phyloP scores from a whole-genome alignment of 768 basidiomycete genomes.

The Hysterangium stoloniferum region DNA sequence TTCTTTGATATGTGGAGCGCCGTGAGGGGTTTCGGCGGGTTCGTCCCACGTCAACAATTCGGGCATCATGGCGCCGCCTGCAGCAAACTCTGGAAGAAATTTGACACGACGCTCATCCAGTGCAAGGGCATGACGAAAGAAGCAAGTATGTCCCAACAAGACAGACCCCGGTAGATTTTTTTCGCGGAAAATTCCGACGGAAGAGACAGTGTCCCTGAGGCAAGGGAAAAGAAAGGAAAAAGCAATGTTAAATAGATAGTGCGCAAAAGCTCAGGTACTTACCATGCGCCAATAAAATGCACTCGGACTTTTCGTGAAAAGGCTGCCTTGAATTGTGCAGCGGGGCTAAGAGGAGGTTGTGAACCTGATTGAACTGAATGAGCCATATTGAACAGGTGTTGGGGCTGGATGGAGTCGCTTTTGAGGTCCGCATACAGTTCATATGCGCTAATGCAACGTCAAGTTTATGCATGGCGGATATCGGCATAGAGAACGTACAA shows the following conservation, averaged over 20 bases:
- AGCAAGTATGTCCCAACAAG: constrained; percentile 28
- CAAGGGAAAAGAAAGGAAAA: too few species aligned
- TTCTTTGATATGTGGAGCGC: constrained; percentile 25
- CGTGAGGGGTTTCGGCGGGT: background rate
- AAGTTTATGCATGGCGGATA: constrained; percentile 2
- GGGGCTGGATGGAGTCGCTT: background rate
- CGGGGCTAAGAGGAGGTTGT: constrained; percentile 15
- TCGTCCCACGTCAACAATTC: background rate
- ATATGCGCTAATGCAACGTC: constrained; percentile 27
- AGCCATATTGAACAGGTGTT: background rate
- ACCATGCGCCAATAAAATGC: constrained; percentile 42
- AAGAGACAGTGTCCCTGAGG: constrained; percentile 40
- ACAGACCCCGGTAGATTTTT: constrained; percentile 28
- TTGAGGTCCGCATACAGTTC: constrained; percentile 23
- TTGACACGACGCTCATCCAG: constrained; percentile 42
- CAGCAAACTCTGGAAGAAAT: constrained; percentile 37
- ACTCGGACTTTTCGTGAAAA: constrained; percentile 31
- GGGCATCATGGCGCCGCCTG: constrained; percentile 9
- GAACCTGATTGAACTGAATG: background rate
- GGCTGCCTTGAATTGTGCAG: constrained; percentile 25
- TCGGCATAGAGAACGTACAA: constrained; percentile 21
- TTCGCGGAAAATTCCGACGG: constrained; percentile 30
- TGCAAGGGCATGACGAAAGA: constrained; percentile 40
- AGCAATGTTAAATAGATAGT: background rate
- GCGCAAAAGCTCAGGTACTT: background rate